Evolutionary conservation across 108 stramenopile species (phyloP).

Genomic region (Poteriospumella lacustris): DNA sequence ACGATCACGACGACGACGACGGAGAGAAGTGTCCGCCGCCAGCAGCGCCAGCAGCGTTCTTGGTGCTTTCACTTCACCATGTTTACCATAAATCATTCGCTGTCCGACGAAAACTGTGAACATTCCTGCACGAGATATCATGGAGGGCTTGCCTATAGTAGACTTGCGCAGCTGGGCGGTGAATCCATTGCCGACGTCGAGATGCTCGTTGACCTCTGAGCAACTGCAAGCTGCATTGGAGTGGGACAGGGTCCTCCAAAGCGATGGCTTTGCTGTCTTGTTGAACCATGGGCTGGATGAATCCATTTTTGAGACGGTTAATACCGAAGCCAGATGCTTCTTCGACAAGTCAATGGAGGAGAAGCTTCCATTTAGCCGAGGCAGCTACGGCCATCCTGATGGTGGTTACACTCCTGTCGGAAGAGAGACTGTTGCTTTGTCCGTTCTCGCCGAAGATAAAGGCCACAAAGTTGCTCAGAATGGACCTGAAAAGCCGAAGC

Average conservation of each 20-base stretch:
- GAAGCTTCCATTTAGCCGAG: not conserved
- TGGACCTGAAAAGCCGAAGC: not conserved
- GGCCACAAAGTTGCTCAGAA: not conserved
- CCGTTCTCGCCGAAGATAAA: too few relatives aligned
- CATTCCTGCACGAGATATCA: too few relatives aligned
- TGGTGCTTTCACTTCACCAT: too few relatives aligned
- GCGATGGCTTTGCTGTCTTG: conserved; percentile 1
- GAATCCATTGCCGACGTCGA: not conserved
- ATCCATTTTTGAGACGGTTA: not conserved
- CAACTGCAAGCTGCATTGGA: not conserved
- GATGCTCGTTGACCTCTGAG: not conserved
- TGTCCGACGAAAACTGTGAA: too few relatives aligned
- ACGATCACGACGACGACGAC: too few relatives aligned
- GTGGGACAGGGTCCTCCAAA: not conserved
- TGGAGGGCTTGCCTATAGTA: conserved; percentile 1
- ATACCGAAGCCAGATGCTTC: not conserved
- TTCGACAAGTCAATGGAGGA: not conserved
- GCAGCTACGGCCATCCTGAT: conserved; percentile 11
- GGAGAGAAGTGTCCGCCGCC: too few relatives aligned
- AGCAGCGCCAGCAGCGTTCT: too few relatives aligned
- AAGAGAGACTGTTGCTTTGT: conserved; percentile 7
- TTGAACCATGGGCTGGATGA: not conserved
- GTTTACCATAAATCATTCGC: too few relatives aligned
- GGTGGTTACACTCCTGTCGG: conserved; percentile 24
- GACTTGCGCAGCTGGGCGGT: not conserved